phyloP scores from a whole-genome alignment of 208 protist species.

The Balamuthia mandrillaris region DNA sequence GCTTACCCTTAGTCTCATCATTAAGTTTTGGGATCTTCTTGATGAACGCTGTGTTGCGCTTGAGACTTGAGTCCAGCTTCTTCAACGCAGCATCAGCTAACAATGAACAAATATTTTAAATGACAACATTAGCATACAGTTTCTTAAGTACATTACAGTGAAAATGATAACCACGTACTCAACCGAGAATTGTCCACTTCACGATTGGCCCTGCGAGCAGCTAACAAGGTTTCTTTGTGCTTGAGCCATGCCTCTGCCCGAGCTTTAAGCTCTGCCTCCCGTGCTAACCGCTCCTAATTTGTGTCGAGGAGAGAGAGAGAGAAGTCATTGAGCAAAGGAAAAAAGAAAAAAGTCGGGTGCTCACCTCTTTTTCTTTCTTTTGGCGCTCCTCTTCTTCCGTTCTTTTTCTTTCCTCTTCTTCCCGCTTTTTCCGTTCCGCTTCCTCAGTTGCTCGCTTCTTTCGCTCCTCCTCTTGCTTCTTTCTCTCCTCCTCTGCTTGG shows the following conservation, averaged over 20 bases:
- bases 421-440: neutral
- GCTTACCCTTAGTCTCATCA: constrained; percentile 48
- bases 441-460: neutral
- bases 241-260: constrained; percentile 9
- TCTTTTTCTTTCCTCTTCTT: neutral
- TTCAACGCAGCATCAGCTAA: neutral
- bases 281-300: neutral
- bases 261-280: neutral
- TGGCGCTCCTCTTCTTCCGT: constrained; percentile 19
- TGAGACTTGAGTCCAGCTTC: constrained; percentile 50
- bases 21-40: constrained; percentile 62
- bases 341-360: neutral
- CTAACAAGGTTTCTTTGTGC: constrained; percentile 3
- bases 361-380: neutral
- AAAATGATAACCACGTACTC: neutral
- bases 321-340: neutral
- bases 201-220: neutral
- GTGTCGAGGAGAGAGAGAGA: neutral
- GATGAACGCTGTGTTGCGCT: constrained; percentile 61
- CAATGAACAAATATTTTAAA: too few species aligned
- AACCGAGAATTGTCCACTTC: neutral
- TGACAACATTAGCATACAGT: neutral
- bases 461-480: constrained; percentile 8
- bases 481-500: constrained; percentile 15
- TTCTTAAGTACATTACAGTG: neutral